Conservation (phyloP, 2,329 filamentous ascomycete species). For the Fusarium sp. region DNA sequence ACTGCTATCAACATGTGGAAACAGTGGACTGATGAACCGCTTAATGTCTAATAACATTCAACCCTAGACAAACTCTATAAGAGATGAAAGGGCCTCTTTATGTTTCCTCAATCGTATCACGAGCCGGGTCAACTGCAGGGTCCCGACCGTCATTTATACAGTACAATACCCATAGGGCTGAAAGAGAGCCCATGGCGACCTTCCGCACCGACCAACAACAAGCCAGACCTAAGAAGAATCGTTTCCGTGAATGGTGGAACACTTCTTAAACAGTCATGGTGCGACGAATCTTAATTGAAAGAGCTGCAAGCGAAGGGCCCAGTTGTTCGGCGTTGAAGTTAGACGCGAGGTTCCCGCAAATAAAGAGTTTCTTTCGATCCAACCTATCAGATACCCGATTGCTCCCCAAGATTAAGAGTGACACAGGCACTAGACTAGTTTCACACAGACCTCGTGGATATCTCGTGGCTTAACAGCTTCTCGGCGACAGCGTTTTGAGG, state of each 20-base stretch:
- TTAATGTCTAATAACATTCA: background rate
- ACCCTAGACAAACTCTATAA: background rate
- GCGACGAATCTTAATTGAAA: background rate
- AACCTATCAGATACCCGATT: background rate
- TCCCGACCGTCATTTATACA: background rate
- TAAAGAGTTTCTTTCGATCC: background rate
- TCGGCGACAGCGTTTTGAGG: background rate
- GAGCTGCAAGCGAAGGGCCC: background rate
- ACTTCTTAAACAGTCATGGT: slow-evolving; percentile 4
- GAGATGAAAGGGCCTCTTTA: slow-evolving; percentile 27
- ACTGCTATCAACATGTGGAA: background rate
- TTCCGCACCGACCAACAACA: slow-evolving; percentile 1
- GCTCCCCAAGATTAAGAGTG: background rate
- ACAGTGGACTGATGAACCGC: background rate
- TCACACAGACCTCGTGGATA: background rate
- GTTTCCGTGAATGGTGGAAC: slow-evolving; percentile 8
- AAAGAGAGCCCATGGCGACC: background rate
- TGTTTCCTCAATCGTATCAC: slow-evolving; percentile 24
- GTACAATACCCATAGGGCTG: slow-evolving; percentile 22
- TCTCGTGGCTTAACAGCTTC: background rate
- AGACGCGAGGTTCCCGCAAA: background rate
- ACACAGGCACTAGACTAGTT: background rate
- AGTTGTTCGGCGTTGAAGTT: background rate
- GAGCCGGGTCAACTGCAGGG: background rate
- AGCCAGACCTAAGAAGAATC: background rate